A percentile compares a stretch with the other conserved stretches of the same genome.
These are phyloP conservation scores for Lunularia cruciata DNA, from an alignment of 225 moss, liverwort and hornwort genomes.

Conservation along the genomic window DNA sequence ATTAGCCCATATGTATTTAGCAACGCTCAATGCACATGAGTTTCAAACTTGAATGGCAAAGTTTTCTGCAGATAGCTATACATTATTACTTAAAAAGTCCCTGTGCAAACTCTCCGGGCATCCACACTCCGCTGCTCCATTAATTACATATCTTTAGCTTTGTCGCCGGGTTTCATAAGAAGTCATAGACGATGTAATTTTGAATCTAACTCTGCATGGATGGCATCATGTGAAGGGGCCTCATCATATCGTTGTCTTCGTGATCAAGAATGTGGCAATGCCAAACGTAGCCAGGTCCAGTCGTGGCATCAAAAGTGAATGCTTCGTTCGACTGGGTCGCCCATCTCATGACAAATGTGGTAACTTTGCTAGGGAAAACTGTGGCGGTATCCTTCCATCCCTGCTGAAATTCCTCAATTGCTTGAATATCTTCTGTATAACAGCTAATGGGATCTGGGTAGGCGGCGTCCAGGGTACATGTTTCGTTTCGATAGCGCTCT, in stretches of 20 bases:
- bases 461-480: conserved; percentile 30
- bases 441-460: conserved; percentile 36
- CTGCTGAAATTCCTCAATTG: conserved; percentile 33
- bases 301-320: conserved; percentile 37
- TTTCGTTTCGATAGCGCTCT: background rate
- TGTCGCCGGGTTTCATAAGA: no score
- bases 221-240: conserved; percentile 34
- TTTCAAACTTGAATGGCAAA: no score
- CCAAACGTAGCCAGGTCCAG: conserved; percentile 36
- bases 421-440: background rate
- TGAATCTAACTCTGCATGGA: no score
- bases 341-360: conserved; percentile 39
- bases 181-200: no score
- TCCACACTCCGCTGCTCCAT: no score
- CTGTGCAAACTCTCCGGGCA: no score
- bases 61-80: no score
- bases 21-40: no score
- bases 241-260: conserved; percentile 79
- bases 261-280: conserved; percentile 55
- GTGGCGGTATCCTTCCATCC: conserved; percentile 60
- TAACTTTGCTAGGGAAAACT: conserved; percentile 34
- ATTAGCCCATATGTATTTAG: no score
- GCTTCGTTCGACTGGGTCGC: conserved; percentile 32
- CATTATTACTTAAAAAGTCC: no score
- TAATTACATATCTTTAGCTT: no score